These are phyloP conservation scores for Ballota nigra DNA, from an alignment of 257 asterid species.

Conservation along the genomic window DNA sequence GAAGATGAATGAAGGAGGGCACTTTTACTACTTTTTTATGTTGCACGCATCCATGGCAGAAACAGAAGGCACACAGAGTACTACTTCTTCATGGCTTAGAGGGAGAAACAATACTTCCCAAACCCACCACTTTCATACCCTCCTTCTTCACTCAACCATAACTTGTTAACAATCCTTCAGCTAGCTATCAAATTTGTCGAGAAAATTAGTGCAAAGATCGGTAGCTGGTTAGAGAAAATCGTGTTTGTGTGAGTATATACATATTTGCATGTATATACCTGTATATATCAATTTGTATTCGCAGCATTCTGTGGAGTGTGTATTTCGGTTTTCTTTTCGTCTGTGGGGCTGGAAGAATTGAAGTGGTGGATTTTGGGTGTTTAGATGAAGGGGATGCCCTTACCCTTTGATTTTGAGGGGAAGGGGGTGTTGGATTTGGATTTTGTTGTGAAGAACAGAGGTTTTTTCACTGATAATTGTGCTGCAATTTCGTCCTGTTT, in stretches of 20 bases:
- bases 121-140: neutral
- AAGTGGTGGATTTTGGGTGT: slow-evolving; percentile 22
- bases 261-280: slow-evolving; percentile 19
- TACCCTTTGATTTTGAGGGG: slow-evolving; percentile 79
- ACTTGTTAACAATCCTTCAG: neutral
- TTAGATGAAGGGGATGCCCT: slow-evolving; percentile 89
- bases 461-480: neutral
- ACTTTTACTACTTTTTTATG: slow-evolving; percentile 6
- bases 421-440: slow-evolving; percentile 31
- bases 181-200: neutral
- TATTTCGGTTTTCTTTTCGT: neutral
- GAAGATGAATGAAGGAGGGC: neutral
- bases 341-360: slow-evolving; percentile 25
- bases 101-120: neutral
- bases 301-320: neutral
- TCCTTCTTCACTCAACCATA: neutral
- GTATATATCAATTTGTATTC: neutral
- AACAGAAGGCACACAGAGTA: neutral
- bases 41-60: slow-evolving; percentile 21
- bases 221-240: neutral
- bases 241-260: neutral
- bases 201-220: neutral
- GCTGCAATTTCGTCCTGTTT: neutral
- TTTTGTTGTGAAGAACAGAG: no score
- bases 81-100: neutral